Base-by-base conservation (phyloP, 148 eudicot genomes). In the Spergularia marina region DNA sequence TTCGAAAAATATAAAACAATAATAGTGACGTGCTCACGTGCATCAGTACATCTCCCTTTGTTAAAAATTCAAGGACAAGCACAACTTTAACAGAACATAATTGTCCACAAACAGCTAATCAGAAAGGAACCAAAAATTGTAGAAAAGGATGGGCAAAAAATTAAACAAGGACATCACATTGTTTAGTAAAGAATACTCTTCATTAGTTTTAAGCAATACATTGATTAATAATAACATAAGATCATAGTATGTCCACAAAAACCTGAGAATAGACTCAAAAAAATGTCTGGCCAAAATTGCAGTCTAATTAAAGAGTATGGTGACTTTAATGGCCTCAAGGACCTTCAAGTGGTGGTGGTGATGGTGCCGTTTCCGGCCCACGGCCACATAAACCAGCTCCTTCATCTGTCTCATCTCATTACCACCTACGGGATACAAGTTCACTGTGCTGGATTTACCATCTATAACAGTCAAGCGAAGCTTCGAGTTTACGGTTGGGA, bases 331-430 rank as follows among this genome's bases (percentile, higher is more conserved):
- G 87, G 72, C 80, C 78, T 17, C 82, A 87, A 79, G 59, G 40
- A 44, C 4, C 34, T 25, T 53, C 71, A 69, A 76, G 70, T 82
- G 63, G 81, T 30, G n/a, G 81, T 74, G 17, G 80, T 90, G 12
- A 86, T 89, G 88, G 87, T 89, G 4, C 96, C 96, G 0, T 70
- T 90, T 47, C 91, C 90, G 12, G 75, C 78, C 11, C 91, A 92
- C 68, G 88, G 97, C 82, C 97, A 92, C 70, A 84, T 90, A 52
- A 90, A 92, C 78, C 94, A 90, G 62, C 89, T 87, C 68, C 91
- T 92, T 65, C 92, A 90, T 34, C 88, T 90, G 72, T 83, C 88
- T 17, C 80, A 76, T 57, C 83, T 87, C 71, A 76, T 92, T 44
- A 53, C 86, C 78, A 53, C 80, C 71, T 80, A 85, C 81, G 23